Conservation (phyloP, 306 rosid species). For the Quercus wislizeni region DNA sequence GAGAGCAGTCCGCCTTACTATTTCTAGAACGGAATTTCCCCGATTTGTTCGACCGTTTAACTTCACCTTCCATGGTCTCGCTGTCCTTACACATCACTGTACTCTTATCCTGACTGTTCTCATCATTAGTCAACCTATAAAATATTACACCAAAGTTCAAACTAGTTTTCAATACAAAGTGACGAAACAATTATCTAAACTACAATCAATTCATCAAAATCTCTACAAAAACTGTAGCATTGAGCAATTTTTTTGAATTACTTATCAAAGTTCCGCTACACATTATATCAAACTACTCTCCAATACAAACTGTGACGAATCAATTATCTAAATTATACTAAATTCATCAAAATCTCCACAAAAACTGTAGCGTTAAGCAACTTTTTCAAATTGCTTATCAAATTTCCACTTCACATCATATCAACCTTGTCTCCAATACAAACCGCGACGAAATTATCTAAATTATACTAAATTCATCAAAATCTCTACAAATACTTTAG, state of each 20-base stretch:
- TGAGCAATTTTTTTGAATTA: background rate
- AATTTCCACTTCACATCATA: background rate
- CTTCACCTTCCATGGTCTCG: conserved; percentile 58
- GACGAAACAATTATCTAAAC: background rate
- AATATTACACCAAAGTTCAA: background rate
- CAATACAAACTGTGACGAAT: background rate
- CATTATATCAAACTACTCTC: background rate
- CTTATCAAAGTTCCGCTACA: background rate
- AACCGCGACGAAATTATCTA: background rate
- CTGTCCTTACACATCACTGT: conserved; percentile 46
- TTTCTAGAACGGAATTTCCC: conserved; percentile 74
- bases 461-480: background rate
- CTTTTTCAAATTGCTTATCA: background rate
- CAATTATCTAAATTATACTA: background rate
- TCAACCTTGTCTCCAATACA: background rate
- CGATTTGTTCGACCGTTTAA: conserved; percentile 55
- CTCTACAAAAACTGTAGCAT: background rate
- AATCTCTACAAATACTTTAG: background rate
- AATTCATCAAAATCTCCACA: background rate
- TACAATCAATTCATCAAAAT: background rate
- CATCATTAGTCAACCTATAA: conserved; percentile 54
- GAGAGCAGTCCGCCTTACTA: conserved; percentile 62
- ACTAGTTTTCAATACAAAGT: background rate
- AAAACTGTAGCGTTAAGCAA: background rate
- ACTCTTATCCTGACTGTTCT: conserved; percentile 58